phyloP scores from a whole-genome alignment of 768 basidiomycete genomes.

The Cystofilobasidium capitatum region DNA sequence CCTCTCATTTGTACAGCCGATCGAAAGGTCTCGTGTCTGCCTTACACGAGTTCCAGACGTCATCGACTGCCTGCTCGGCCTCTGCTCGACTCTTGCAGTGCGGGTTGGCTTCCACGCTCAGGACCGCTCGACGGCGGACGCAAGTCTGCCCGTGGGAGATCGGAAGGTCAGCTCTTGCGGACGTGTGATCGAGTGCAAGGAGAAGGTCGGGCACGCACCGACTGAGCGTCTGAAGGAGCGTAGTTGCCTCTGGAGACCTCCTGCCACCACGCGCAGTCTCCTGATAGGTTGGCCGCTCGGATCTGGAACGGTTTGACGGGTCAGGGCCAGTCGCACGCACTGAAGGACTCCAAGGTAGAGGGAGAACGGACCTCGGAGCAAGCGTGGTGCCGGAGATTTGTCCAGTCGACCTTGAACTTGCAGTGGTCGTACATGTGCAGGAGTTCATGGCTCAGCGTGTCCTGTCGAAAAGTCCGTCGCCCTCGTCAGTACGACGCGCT shows the following conservation, averaged over 20 bases:
- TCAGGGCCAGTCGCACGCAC: neutral
- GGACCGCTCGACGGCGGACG: constrained; percentile 73
- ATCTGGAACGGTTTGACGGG: constrained; percentile 51
- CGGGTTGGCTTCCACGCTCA: constrained; percentile 72
- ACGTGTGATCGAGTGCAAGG: constrained; percentile 18
- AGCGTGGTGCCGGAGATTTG: constrained; percentile 81
- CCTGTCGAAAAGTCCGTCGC: constrained; percentile 40
- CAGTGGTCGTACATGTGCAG: constrained; percentile 93
- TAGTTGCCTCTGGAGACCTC: constrained; percentile 69
- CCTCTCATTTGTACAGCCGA: constrained; percentile 1
- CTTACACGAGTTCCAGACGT: constrained; percentile 95
- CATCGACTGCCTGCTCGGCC: constrained; percentile 83
- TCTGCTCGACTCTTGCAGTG: constrained; percentile 62
- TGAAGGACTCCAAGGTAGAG: neutral
- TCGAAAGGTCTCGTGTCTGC: constrained; percentile 93
- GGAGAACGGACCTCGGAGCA: constrained; percentile 73
- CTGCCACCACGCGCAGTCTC: constrained; percentile 78
- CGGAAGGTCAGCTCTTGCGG: neutral
- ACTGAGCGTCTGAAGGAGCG: constrained; percentile 84
- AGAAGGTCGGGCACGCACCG: constrained; percentile 47
- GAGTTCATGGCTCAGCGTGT: constrained; percentile 85
- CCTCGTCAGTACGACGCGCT: neutral
- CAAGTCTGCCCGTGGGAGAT: constrained; percentile 45
- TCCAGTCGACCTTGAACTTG: constrained; percentile 88
- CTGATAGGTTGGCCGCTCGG: constrained; percentile 83